Conservation (phyloP, 441 rosid species). For the Caryocar brasiliense region DNA sequence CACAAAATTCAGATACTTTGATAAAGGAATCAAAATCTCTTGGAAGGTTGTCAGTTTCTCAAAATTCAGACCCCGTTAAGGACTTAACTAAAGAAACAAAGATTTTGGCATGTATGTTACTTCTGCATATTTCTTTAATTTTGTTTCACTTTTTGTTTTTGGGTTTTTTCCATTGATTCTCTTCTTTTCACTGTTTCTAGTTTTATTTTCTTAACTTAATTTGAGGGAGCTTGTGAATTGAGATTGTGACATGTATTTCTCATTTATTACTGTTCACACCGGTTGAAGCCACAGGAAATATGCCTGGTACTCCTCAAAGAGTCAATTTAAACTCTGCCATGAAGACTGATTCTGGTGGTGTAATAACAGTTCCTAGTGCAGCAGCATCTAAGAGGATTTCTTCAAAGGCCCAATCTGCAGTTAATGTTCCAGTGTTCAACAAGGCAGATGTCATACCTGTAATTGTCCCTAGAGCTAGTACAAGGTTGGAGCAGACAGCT, state of each 20-base stretch:
- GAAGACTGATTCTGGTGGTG: constrained; percentile 31
- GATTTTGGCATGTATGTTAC: constrained; percentile 47
- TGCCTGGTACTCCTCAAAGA: constrained; percentile 67
- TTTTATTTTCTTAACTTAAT: background rate
- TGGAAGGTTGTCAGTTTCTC: constrained; percentile 64
- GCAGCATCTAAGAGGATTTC: constrained; percentile 48
- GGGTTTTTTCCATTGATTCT: background rate
- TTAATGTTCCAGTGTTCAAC: constrained; percentile 39
- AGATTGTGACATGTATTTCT: constrained; percentile 6
- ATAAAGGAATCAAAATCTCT: constrained; percentile 69
- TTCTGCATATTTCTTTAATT: background rate
- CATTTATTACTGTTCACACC: constrained; percentile 22
- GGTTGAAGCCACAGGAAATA: constrained; percentile 75
- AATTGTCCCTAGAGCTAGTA: constrained; percentile 66
- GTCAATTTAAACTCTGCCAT: constrained; percentile 35
- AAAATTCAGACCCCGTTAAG: constrained; percentile 42
- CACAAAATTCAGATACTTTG: constrained; percentile 57
- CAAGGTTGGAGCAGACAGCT: constrained; percentile 45
- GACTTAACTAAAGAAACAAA: constrained; percentile 49
- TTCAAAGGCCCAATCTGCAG: constrained; percentile 36
- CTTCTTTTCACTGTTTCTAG: background rate
- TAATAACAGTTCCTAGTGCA: constrained; percentile 36
- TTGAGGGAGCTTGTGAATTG: background rate
- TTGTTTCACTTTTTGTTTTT: background rate
- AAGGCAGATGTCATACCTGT: constrained; percentile 60